phyloP scores from a whole-genome alignment of 1,284 basidiomycete species.

The Veloporphyrellus conicus region DNA sequence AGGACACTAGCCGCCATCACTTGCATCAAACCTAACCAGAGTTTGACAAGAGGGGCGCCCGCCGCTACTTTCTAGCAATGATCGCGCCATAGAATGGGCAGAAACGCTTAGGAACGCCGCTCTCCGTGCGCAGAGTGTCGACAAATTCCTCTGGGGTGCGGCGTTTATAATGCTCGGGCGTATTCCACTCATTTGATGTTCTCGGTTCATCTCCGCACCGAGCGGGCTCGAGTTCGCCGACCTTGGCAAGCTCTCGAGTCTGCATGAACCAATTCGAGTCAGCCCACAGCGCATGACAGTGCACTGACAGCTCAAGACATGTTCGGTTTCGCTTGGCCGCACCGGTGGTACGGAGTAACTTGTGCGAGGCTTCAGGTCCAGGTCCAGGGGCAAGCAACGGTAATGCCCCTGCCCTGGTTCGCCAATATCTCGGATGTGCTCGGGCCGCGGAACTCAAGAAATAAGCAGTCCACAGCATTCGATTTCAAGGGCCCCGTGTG shows the following conservation, averaged over 20 bases:
- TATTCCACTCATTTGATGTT: no score
- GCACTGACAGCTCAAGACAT: background rate
- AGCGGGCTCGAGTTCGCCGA: background rate
- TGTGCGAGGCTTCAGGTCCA: no score
- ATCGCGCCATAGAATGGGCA: background rate
- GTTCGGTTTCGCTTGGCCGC: background rate
- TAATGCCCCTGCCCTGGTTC: no score
- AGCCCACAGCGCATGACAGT: background rate
- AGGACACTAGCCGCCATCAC: no score
- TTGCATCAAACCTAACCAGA: background rate
- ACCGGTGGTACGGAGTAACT: background rate
- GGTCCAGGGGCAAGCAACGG: background rate
- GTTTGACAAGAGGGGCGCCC: background rate
- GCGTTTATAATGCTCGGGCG: no score
- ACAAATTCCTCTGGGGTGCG: background rate
- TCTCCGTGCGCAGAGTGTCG: background rate
- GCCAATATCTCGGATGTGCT: background rate
- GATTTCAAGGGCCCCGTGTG: no score
- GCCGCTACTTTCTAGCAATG: background rate
- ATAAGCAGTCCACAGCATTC: no score
- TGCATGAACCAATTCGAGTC: background rate
- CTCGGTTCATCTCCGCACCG: no score
- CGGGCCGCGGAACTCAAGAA: background rate
- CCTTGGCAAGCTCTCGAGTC: background rate
- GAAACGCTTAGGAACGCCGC: background rate